A percentile compares a stretch with the other conserved stretches of the same genome.
phyloP scores from a whole-genome alignment of 345 rosid genomes.

The Acer negundo region DNA sequence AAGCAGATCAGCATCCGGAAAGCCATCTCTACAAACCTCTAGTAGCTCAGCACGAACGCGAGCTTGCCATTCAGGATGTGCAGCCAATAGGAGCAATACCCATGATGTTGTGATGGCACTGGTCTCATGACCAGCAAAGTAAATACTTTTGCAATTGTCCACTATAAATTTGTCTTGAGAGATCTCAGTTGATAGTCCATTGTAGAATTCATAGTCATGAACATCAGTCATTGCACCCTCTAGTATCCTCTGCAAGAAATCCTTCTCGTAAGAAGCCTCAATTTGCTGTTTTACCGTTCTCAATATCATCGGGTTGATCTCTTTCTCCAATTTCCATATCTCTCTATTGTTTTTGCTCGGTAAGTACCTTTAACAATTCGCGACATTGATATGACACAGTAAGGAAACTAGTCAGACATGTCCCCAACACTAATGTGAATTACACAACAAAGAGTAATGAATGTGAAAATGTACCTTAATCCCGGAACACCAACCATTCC shows the following conservation, averaged over 20 bases:
- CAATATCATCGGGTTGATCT: constrained; percentile 29
- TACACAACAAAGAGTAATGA: constrained; percentile 12
- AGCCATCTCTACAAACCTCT: constrained; percentile 5
- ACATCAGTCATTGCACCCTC: constrained; percentile 24
- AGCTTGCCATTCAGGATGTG: constrained; percentile 52
- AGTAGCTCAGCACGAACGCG: constrained; percentile 44
- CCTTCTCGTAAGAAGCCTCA: constrained; percentile 23
- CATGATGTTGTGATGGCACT: constrained; percentile 40
- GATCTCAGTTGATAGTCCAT: constrained; percentile 12
- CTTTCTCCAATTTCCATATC: constrained; percentile 45
- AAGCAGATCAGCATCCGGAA: constrained; percentile 28
- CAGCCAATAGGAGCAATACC: constrained; percentile 39
- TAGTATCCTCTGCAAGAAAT: constrained; percentile 44
- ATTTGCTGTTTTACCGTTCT: constrained; percentile 30
- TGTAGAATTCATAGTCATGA: not conserved
- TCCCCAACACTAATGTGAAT: not conserved
- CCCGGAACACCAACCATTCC: constrained; percentile 32
- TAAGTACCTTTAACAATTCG: constrained; percentile 31
- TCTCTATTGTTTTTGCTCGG: constrained; percentile 37
- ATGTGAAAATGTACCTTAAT: constrained; percentile 23
- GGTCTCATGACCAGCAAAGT: constrained; percentile 56
- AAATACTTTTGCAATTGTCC: constrained; percentile 55
- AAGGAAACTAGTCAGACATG: not conserved
- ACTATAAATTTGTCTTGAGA: constrained; percentile 36
- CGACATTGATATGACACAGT: not conserved